Percentiles rank a stretch among this genome's conserved stretches.
Evolutionary conservation across 805 yeast genomes (phyloP).

Genomic region (Saccharomycodes ludwigii): DNA sequence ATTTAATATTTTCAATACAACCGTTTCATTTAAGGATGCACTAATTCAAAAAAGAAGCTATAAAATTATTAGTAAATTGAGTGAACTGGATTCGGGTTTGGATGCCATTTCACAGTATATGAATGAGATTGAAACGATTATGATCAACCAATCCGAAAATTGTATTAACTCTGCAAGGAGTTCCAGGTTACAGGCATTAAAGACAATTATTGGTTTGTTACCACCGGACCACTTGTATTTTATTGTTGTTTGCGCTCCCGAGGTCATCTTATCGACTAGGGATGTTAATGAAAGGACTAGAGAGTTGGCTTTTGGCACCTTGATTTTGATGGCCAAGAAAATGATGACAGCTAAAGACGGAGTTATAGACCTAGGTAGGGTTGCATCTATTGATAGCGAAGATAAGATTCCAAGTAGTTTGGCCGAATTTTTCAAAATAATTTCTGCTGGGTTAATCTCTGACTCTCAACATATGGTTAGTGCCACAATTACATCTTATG

Average conservation of each 20-base stretch:
- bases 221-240: conserved; percentile 59
- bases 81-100: conserved; percentile 57
- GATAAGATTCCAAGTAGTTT: conserved; percentile 40
- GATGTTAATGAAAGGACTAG: conserved; percentile 89
- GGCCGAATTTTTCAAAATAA: conserved; percentile 80
- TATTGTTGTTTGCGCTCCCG: conserved; percentile 74
- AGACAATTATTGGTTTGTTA: conserved; percentile 43
- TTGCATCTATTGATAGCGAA: conserved; percentile 38
- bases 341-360: conserved; percentile 50
- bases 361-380: conserved; percentile 54
- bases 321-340: conserved; percentile 68
- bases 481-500: conserved; percentile 85
- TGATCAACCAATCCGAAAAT: conserved; percentile 43
- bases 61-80: conserved; percentile 57
- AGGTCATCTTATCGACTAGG: conserved; percentile 80
- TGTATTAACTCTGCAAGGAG: conserved; percentile 70
- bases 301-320: conserved; percentile 59
- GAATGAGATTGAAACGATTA: conserved; percentile 43
- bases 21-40: conserved; percentile 47
- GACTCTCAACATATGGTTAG: conserved; percentile 91
- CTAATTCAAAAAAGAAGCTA: conserved; percentile 83
- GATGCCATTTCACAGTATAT: conserved; percentile 40
- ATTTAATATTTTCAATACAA: conserved; percentile 62
- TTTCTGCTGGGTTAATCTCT: conserved; percentile 93
- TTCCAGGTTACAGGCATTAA: conserved; percentile 60